Base-by-base conservation (phyloP, 306 rosid genomes). In the Castanospermum australe region DNA sequence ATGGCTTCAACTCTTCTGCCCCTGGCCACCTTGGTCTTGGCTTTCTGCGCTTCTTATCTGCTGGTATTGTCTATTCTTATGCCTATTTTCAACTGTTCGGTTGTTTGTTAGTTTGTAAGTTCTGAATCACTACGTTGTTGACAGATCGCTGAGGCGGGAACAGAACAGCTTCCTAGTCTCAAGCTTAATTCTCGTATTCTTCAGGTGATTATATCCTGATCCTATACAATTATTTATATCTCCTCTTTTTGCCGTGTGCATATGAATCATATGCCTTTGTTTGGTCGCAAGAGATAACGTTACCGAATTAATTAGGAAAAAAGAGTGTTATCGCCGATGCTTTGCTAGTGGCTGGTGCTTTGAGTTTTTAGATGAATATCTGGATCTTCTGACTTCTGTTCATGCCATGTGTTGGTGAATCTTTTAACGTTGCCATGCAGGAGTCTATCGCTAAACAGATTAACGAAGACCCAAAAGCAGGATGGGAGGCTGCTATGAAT, bases 401-500 rank as follows among this genome's bases (percentile, higher is more conserved):
- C 35, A 38, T 20, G 76, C 48, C 8, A 4, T 44, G 51, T 71
- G 67, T n/a, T 54, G 60, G 75, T 48, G 61, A 66, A 52, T 73
- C 14, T 38, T 75, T 56, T 55, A 73, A 54, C 42, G 2, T 48
- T 18, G 44, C 59, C 54, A 61, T 78, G 81, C 88, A 95, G 99
- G 96, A 95, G 61, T 92, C 98, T 1, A 90, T 92, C 5, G 86
- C 90, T 72, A 83, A 79, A 75, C 80, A 85, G 73, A 79, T 95
- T 64, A 95, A 91, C 32, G 87, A 88, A 54, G 82, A 91, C 71
- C 92, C 97, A 32, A 70, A 75, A 39, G 98, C 99, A 57, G 97
- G 98, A 78, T 95, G 99, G 98, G 69, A 88, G 86, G 99, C 98
- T 82, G 86, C 86, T 20, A 81, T 85, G 81, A 95, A 88, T 90